These are phyloP conservation scores for Rachicladosporium sp. DNA, from an alignment of 2,329 filamentous ascomycete genomes.

Conservation along the genomic window DNA sequence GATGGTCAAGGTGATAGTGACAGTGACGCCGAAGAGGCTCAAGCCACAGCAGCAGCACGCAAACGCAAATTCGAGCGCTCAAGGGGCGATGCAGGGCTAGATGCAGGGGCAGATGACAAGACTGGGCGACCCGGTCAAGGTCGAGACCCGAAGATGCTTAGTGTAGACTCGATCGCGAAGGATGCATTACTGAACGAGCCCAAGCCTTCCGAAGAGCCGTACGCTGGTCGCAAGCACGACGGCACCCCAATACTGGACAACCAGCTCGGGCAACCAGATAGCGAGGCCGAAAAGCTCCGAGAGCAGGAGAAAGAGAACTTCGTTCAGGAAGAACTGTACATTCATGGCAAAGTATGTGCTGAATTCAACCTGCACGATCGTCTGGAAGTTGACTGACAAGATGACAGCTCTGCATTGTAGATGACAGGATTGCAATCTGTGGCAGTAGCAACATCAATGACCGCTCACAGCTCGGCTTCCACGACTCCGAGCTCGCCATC, in stretches of 20 bases:
- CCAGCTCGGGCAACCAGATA: slow-evolving; percentile 6
- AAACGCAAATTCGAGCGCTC: slow-evolving; percentile 35
- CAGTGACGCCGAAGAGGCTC: slow-evolving; percentile 24
- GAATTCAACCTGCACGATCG: background rate
- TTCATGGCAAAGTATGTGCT: slow-evolving; percentile 65
- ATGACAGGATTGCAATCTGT: slow-evolving; percentile 75
- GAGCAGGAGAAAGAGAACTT: slow-evolving; percentile 75
- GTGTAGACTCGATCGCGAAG: slow-evolving; percentile 57
- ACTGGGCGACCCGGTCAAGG: slow-evolving; percentile 16
- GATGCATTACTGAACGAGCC: slow-evolving; percentile 66
- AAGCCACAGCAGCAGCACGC: slow-evolving; percentile 32
- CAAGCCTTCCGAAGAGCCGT: slow-evolving; percentile 55
- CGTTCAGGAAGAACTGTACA: slow-evolving; percentile 91
- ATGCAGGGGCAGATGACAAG: slow-evolving; percentile 23
- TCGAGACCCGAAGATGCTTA: slow-evolving; percentile 13
- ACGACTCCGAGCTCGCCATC: slow-evolving; percentile 83
- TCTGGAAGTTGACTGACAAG: background rate
- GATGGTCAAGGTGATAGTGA: slow-evolving; percentile 14
- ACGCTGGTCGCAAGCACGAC: slow-evolving; percentile 46
- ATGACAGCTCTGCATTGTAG: slow-evolving; percentile 53
- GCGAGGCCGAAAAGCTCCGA: slow-evolving; percentile 33
- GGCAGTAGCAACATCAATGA: slow-evolving; percentile 67
- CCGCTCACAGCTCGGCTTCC: slow-evolving; percentile 71
- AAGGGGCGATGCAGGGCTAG: slow-evolving; percentile 12
- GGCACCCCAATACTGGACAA: slow-evolving; percentile 9